Evolutionary conservation across 441 rosid species (phyloP), one percentile per base, ranked within the genome.

Genomic region (Populus hybrid): DNA sequence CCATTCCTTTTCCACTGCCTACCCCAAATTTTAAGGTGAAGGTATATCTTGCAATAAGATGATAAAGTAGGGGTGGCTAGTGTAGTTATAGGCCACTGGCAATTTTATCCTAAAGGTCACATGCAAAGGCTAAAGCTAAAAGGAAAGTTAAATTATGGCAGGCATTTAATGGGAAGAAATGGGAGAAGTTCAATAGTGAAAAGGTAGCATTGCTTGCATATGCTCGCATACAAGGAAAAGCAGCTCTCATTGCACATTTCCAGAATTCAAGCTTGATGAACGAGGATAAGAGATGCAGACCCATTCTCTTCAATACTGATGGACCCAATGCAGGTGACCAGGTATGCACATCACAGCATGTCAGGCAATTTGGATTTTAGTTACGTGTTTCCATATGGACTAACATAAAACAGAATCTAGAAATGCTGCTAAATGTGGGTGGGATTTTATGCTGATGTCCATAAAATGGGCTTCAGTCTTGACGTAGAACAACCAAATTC

Each of bases 181-280:
- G 96, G 96, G 94, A 90, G 81, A 92, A 92, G 75, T 92, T 92
- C 88, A 92, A 92, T 74, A 92, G 94, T 14, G 91, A 90, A 70
- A 92, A 92, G 81, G 92, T 90, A 34, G 96, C 96, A 76, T 86
- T 89, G 24, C 87, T 90, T 76, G 91, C 96, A 14, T 92, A 90
- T 79, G 96, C 84, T 73, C 94, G 96, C 50, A 90, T 92, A 76
- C 94, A 92, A 87, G 96, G 96, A 77, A 90, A 90, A 81, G 72
- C 86, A 10, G 90, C 96, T 64, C 94, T 92, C 71, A 75, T 89
- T 34, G 91, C 93, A 20, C 96, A 90, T 87, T 92, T 92, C 81
- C 96, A 90, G 81, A 90, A 92, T 76, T 92, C 96, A 50, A 92
- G 94, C 89, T 85, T 92, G 89, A 89, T 92, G 94, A 92, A 89